A percentile compares a stretch with the other conserved stretches of the same genome.
phyloP scores from a whole-genome alignment of 192 early-diverging fungal genomes.

The Backusella morwellensis region DNA sequence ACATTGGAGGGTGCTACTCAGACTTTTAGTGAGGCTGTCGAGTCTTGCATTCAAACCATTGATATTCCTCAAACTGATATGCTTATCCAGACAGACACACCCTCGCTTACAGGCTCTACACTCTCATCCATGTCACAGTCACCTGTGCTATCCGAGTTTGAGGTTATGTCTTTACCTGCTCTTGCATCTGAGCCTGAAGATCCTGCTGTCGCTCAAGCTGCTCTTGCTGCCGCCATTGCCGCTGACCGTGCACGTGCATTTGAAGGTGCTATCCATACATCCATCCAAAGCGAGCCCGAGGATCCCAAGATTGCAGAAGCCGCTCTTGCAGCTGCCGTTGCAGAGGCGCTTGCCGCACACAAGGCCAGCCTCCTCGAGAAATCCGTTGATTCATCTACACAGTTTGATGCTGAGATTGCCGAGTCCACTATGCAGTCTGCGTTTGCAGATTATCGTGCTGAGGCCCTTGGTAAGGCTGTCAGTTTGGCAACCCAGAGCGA shows the following conservation, averaged over 20 bases:
- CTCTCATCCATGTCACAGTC: slow-evolving; percentile 29
- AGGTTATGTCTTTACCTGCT: slow-evolving; percentile 14
- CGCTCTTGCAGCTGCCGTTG: slow-evolving; percentile 31
- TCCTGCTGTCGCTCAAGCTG: background rate
- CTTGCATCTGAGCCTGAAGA: background rate
- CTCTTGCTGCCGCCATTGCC: background rate
- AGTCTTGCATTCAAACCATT: background rate
- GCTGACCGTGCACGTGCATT: background rate
- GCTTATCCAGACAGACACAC: background rate
- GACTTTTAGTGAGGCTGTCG: background rate
- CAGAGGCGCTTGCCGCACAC: slow-evolving; percentile 25
- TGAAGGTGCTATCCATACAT: background rate
- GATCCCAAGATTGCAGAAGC: slow-evolving; percentile 20
- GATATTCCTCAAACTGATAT: background rate
- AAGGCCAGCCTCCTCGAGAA: background rate
- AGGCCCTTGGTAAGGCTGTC: background rate
- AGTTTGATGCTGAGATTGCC: background rate
- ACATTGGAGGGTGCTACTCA: background rate
- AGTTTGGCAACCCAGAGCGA: background rate
- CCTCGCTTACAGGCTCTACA: too few species aligned
- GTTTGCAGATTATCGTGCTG: background rate
- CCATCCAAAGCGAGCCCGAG: slow-evolving; percentile 6
- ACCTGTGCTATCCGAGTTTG: slow-evolving; percentile 18
- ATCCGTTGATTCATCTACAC: background rate
- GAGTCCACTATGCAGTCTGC: background rate